These are phyloP conservation scores for Phytophthora quininea DNA, from an alignment of 352 stramenopile species.

Conservation along the genomic window DNA sequence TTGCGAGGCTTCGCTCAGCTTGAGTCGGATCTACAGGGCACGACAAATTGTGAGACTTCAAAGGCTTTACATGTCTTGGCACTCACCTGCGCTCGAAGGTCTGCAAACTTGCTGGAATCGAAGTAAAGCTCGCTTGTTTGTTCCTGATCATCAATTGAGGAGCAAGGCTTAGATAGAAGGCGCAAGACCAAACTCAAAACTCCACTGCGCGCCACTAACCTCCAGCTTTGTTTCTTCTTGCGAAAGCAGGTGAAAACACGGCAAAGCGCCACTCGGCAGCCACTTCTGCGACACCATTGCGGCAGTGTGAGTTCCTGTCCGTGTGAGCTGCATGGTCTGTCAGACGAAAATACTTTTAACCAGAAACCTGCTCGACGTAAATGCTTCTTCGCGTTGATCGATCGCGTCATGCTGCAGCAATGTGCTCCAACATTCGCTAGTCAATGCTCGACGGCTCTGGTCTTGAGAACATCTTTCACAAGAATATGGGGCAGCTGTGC, in stretches of 20 bases:
- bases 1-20: conserved; percentile 56
- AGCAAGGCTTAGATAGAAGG: neutral
- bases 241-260: conserved; percentile 41
- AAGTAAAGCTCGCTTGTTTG: conserved; percentile 46
- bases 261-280: conserved; percentile 57
- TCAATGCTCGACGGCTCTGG: too few species aligned
- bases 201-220: conserved; percentile 14
- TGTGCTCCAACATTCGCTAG: too few species aligned
- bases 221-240: conserved; percentile 36
- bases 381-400: too few species aligned
- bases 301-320: neutral
- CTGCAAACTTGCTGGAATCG: conserved; percentile 35
- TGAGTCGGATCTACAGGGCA: conserved; percentile 45
- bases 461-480: too few species aligned
- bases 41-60: too few species aligned
- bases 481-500: too few species aligned
- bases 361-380: too few species aligned
- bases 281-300: conserved; percentile 37
- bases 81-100: conserved; percentile 46
- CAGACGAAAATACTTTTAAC: neutral
- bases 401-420: too few species aligned
- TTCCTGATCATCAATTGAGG: conserved; percentile 19
- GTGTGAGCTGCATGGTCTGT: neutral
- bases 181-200: too few species aligned
- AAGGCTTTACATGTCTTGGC: neutral